Evolutionary conservation across 305 asterid species (phyloP), one percentile per base, ranked within the genome.

Genomic region (Stenogyne calaminthoides): DNA sequence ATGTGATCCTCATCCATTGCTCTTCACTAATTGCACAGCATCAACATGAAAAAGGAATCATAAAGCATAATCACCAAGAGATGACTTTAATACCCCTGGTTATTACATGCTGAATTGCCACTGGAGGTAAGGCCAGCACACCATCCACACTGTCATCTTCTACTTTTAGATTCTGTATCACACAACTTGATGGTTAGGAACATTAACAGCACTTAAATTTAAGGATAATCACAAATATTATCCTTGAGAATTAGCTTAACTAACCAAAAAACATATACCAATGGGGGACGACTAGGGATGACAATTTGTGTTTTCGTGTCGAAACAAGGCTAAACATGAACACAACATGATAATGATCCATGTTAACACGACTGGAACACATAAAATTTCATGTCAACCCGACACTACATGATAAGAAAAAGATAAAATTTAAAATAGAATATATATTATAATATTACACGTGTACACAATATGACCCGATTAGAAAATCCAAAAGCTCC

Each of bases 101-200:
- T 44, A 44, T n/a, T 51, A 61, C 65, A n/a, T 14, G 10, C 59
- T 44, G 59, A 22, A n/a, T 49, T 14, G 46, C 58, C 22, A 52
- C 10, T 52, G 7, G 19, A 52, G 58, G 58, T 22, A 2, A 22
- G 25, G 25, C 1, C 1, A 2, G 2, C 52, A 59, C 29, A 46
- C 54, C 69, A 37, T 25, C 69, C 25, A 51, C 66, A n/a, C 3
- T 49, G 16, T 84, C 84, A 80, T 62, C 76, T 72, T 60, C 88
- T 78, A 16, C 70, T 60, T 73, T 85, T 76, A 42, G 81, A 55
- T 77, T 87, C 92, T 87, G 64, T 71, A 44, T 51, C 20, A 64
- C 60, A 60, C 6, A 72, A 66, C 27, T 63, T 7, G 51, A 27
- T 39, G 44, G 40, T 73, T 59, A 76, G 72, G 65, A 46, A 36